Evolutionary conservation across 768 basidiomycete species (phyloP), one percentile per base, ranked within the genome.

Genomic region (Tylopilus balloui): DNA sequence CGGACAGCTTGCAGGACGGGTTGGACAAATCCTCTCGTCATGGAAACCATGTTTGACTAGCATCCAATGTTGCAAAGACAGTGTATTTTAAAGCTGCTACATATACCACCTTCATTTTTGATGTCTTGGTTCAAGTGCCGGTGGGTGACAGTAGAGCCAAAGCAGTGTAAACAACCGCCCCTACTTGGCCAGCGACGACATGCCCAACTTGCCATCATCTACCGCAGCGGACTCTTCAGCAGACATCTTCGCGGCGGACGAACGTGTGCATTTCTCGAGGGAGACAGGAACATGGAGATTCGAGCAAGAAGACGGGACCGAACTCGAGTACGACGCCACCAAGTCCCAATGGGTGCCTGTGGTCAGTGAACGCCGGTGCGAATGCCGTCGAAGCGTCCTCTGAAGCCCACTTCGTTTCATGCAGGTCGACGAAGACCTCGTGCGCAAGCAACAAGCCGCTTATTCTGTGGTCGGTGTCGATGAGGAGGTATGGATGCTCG

Each of bases 401-500:
- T n/a, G 4, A 20, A 41, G 17, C 36, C 58, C 39, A 58, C 25
- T 10, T 12, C 45, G 11, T 28, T 20, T 17, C 39, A 54, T 50
- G 7, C 59, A 95, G 93, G 74, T 95, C 28, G 89, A 92, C 55
- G 92, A 95, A 54, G 91, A 94, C 45, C 72, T 90, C 12, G 56
- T 95, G 49, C 84, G 83, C 63, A 84, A 83, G 20, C 95, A 99
- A 65, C 96, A 98, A 72, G 93, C 92, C 1, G 94, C 92, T 1
- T 99, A 99, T 68, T 86, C 92, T 0, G 76, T 99, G 2, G 76
- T 75, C 13, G 96, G 95, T 10, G 93, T 99, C 20, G 95, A 99
- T 64, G 96, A 98, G 74, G 80, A 84, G 72, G 94, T 91, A 66
- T 64, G 83, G 69, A 50, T 55, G 50, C 53, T 43, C 39, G 48